Conservation (phyloP, 768 basidiomycete genomes). For the Boletus huronensis region DNA sequence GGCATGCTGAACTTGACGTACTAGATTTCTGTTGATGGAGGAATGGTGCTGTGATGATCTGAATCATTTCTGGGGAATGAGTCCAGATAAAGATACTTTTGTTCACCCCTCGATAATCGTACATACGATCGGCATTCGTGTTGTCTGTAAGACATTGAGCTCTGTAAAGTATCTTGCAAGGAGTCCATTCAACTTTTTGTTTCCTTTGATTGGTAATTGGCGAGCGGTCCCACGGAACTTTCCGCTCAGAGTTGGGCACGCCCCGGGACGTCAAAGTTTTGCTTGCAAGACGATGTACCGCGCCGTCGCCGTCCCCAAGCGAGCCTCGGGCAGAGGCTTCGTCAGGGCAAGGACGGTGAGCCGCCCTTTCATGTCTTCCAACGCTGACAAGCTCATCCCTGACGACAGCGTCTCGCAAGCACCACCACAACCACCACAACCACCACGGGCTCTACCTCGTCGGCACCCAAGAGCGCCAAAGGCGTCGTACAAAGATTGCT, state of each 20-base stretch:
- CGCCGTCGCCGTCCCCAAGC: slow-evolving; percentile 54
- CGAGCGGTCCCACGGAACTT: too few relatives aligned
- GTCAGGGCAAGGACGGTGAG: slow-evolving; percentile 59
- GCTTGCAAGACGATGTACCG: slow-evolving; percentile 43
- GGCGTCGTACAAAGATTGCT: slow-evolving; percentile 56
- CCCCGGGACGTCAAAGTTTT: too few relatives aligned
- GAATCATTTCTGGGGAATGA: background rate
- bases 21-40: slow-evolving; percentile 10
- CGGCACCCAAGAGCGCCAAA: slow-evolving; percentile 49
- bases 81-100: background rate
- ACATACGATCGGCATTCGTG: too few relatives aligned
- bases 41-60: background rate
- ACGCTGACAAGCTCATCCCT: background rate
- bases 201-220: too few relatives aligned
- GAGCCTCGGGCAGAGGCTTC: slow-evolving; percentile 43
- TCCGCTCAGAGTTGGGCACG: too few relatives aligned
- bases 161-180: too few relatives aligned
- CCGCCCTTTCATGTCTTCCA: background rate
- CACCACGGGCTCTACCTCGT: slow-evolving; percentile 17
- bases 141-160: background rate
- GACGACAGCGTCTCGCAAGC: slow-evolving; percentile 50
- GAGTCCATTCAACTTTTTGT: too few relatives aligned
- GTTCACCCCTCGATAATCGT: background rate
- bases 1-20: background rate
- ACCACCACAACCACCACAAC: slow-evolving; percentile 45